Percentiles rank a stretch among this genome's conserved stretches.
phyloP scores from a whole-genome alignment of 2,329 filamentous ascomycete genomes.

The Colletotrichum eleusines region DNA sequence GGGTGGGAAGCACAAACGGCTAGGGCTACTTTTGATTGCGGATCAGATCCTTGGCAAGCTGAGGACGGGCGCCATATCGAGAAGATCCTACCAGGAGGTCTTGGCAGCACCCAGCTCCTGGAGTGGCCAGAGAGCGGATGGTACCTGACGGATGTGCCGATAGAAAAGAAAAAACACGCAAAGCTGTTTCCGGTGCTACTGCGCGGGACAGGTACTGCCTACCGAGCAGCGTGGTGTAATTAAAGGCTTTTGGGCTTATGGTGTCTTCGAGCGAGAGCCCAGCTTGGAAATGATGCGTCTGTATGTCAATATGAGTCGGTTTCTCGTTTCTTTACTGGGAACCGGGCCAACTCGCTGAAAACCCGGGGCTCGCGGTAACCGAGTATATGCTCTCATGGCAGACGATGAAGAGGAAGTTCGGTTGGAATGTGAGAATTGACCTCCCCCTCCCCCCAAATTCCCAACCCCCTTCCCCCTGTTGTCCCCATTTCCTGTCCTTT shows the following conservation, averaged over 20 bases:
- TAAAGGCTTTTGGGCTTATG: background rate
- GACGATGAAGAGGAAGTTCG: background rate
- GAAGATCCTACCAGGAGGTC: background rate
- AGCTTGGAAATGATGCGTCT: background rate
- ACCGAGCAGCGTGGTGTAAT: background rate
- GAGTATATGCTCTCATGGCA: background rate
- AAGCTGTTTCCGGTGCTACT: slow-evolving; percentile 1
- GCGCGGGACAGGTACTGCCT: background rate
- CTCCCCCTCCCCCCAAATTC: slow-evolving; percentile 14
- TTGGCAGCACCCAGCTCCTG: slow-evolving; percentile 23
- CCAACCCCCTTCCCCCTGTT: slow-evolving; percentile 17
- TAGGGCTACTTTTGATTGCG: background rate
- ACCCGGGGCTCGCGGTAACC: background rate
- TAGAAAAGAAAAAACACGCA: background rate
- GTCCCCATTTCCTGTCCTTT: slow-evolving; percentile 21
- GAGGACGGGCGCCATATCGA: slow-evolving; percentile 9
- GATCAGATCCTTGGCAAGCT: slow-evolving; percentile 31
- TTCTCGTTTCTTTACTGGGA: background rate
- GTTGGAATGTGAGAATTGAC: slow-evolving; percentile 22
- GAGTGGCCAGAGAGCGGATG: slow-evolving; percentile 7
- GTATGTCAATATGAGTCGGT: background rate
- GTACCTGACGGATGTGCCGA: slow-evolving; percentile 29
- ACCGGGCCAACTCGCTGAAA: background rate
- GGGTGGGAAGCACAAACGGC: slow-evolving; percentile 7
- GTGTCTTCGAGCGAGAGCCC: background rate